Percentiles rank a stretch among this genome's conserved stretches.
These are phyloP conservation scores for Sisymbrium altissimum DNA, from an alignment of 345 rosid genomes.

Conservation along the genomic window DNA sequence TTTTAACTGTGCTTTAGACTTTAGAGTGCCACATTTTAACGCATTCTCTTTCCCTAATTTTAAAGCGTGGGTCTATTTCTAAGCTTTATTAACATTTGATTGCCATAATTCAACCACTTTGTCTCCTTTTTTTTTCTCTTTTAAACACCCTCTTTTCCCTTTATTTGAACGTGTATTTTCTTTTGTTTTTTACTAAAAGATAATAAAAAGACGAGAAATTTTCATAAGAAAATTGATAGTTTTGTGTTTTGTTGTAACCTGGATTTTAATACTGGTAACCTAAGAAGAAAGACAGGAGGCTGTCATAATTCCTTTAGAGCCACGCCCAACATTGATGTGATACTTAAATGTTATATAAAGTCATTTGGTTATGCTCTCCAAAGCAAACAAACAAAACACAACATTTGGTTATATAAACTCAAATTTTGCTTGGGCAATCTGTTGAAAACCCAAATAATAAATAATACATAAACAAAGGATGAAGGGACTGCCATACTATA, in stretches of 20 bases:
- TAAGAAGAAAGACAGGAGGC: not conserved
- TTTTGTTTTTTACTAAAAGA: not conserved
- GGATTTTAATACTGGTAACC: not conserved
- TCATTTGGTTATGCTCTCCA: not conserved
- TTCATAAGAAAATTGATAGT: not conserved
- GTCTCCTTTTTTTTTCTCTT: not conserved
- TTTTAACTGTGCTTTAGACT: conserved; percentile 9
- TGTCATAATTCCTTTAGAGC: conserved; percentile 1
- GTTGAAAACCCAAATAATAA: too few species aligned
- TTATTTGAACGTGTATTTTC: conserved; percentile 3
- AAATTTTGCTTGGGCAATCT: not conserved
- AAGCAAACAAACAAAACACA: not conserved
- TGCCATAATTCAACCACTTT: conserved; percentile 23
- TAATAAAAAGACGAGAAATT: not conserved
- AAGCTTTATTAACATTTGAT: conserved; percentile 17
- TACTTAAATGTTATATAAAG: not conserved
- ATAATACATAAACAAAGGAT: not conserved
- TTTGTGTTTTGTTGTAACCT: not conserved
- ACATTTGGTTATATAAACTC: not conserved
- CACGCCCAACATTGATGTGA: conserved; percentile 11
- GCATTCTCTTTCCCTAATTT: conserved; percentile 20
- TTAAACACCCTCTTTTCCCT: conserved; percentile 6
- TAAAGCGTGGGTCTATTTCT: conserved; percentile 12
- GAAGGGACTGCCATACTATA: not conserved
- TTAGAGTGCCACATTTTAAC: not conserved